Evolutionary conservation across 805 yeast genomes (phyloP).

Genomic region (Suhomyces prunicola): DNA sequence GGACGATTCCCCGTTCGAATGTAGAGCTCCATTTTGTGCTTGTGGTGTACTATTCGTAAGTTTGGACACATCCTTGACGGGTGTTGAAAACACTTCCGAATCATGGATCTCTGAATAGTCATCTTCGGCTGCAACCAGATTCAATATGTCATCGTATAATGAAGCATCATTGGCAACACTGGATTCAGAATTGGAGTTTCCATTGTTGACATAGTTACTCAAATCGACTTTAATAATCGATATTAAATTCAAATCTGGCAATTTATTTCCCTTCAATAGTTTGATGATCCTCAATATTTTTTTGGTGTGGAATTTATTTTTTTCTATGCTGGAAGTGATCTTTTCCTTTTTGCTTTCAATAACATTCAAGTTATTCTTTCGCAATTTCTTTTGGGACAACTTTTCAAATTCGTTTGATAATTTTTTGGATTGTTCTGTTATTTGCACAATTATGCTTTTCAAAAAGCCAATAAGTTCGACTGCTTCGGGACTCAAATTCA

Average conservation of each 20-base stretch:
- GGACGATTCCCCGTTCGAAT: neutral
- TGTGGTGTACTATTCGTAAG: neutral
- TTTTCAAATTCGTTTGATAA: slow-evolving; percentile 42
- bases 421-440: slow-evolving; percentile 33
- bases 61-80: slow-evolving; percentile 3
- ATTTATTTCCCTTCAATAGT: slow-evolving; percentile 23
- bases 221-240: slow-evolving; percentile 40
- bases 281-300: slow-evolving; percentile 31
- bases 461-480: slow-evolving; percentile 33
- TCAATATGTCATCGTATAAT: slow-evolving; percentile 41
- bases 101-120: slow-evolving; percentile 11
- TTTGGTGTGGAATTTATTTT: slow-evolving; percentile 37
- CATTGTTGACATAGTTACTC: slow-evolving; percentile 30
- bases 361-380: slow-evolving; percentile 34
- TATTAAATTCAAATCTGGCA: slow-evolving; percentile 28
- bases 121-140: slow-evolving; percentile 13
- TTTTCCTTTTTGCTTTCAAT: slow-evolving; percentile 42
- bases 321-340: slow-evolving; percentile 27
- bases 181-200: slow-evolving; percentile 32
- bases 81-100: slow-evolving; percentile 10
- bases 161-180: slow-evolving; percentile 37
- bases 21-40: neutral
- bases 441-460: slow-evolving; percentile 26
- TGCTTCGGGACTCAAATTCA: slow-evolving; percentile 29
- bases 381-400: slow-evolving; percentile 34